Evolutionary conservation across 2,329 filamentous ascomycete genomes (phyloP).

Genomic region (Aspergillus bombycis): DNA sequence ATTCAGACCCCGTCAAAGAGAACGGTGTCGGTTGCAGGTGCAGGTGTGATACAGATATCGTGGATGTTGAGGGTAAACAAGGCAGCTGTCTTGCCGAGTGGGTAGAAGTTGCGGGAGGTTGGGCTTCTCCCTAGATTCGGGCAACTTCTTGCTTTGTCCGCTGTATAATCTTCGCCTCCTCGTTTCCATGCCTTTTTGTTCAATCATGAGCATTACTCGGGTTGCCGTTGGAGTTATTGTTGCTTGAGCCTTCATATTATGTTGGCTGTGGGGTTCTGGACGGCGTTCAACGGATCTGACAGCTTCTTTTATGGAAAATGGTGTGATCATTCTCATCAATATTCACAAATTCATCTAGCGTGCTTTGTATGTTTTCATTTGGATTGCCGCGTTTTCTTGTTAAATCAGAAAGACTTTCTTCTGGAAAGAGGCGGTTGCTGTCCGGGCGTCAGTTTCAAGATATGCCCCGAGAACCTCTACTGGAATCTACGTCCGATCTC

Average conservation of each 20-base stretch:
- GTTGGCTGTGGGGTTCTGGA: constrained; percentile 38
- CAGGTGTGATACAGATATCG: constrained; percentile 94
- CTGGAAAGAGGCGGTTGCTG: neutral
- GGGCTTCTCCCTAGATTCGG: constrained; percentile 63
- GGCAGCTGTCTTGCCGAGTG: constrained; percentile 94
- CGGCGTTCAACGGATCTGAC: constrained; percentile 44
- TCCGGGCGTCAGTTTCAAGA: neutral
- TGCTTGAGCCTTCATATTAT: constrained; percentile 37
- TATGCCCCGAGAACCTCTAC: neutral
- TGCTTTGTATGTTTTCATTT: constrained; percentile 37
- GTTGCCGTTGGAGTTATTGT: constrained; percentile 34
- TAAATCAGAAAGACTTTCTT: constrained; percentile 6
- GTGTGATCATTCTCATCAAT: constrained; percentile 38
- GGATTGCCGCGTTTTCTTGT: constrained; percentile 29
- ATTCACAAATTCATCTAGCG: constrained; percentile 43
- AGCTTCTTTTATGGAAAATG: constrained; percentile 38
- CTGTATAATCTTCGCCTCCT: constrained; percentile 34
- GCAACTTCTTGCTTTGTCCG: constrained; percentile 24
- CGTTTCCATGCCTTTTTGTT: constrained; percentile 36
- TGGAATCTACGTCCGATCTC: neutral
- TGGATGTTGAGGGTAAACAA: constrained; percentile 96
- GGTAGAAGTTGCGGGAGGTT: constrained; percentile 96
- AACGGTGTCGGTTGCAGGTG: constrained; percentile 97
- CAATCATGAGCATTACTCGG: constrained; percentile 38
- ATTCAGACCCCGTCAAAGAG: constrained; percentile 83